Percentiles rank a stretch among this genome's conserved stretches.
These are phyloP conservation scores for Cruciata laevipes DNA, from an alignment of 257 asterid genomes.

Conservation along the genomic window DNA sequence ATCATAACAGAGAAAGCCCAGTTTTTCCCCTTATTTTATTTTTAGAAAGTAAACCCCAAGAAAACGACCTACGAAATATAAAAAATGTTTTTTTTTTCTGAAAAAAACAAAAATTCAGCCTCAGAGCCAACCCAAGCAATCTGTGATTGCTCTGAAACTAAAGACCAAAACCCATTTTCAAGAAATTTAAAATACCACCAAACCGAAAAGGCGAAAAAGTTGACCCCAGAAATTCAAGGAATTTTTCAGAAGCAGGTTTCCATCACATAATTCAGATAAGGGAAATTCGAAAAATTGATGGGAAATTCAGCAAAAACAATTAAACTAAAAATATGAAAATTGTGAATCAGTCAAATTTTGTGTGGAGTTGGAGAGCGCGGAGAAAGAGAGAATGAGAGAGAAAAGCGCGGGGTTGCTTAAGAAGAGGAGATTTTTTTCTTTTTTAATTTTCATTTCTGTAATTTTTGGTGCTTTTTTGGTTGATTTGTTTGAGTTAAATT, in stretches of 20 bases:
- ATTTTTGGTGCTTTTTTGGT: background rate
- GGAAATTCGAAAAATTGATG: background rate
- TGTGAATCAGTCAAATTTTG: conserved; percentile 23
- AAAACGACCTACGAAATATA: conserved; percentile 35
- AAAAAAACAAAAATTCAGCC: conserved; percentile 15
- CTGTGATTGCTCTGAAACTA: conserved; percentile 16
- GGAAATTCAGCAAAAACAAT: background rate
- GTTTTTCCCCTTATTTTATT: no score
- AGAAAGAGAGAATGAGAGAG: conserved; percentile 22
- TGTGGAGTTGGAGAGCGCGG: conserved; percentile 23
- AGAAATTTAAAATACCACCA: background rate
- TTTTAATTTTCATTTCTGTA: background rate
- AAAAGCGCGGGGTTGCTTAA: conserved; percentile 40
- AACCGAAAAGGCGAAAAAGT: conserved; percentile 20
- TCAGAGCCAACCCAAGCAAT: conserved; percentile 10
- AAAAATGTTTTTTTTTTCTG: background rate
- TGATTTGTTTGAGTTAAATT: background rate
- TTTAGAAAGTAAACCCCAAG: conserved; percentile 25
- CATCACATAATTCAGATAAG: conserved; percentile 21
- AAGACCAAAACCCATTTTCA: conserved; percentile 14
- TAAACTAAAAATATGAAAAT: conserved; percentile 3
- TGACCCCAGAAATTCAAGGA: conserved; percentile 34
- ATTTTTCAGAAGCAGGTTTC: conserved; percentile 19
- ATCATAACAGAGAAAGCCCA: conserved; percentile 15
- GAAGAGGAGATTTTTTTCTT: conserved; percentile 24